Percentiles rank a stretch among this genome's conserved stretches.
phyloP scores from a whole-genome alignment of 2,329 filamentous ascomycete genomes.

The Botrytis fragariae region DNA sequence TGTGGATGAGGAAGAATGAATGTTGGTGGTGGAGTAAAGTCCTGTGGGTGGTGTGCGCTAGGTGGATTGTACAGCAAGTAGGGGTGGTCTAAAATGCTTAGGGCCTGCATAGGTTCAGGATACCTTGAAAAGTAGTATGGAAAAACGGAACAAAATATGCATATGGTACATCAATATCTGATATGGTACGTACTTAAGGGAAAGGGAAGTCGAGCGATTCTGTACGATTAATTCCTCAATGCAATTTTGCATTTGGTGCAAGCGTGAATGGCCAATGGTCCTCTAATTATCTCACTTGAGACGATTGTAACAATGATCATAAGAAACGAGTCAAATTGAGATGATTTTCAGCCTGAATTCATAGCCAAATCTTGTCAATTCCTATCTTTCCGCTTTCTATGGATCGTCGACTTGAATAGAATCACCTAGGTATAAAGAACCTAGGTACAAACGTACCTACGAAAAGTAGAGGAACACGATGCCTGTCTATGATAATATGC shows the following conservation, averaged over 20 bases:
- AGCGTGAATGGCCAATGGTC: neutral
- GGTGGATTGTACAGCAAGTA: slow-evolving; percentile 15
- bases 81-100: slow-evolving; percentile 11
- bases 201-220: neutral
- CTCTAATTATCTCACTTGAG: neutral
- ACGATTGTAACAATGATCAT: neutral
- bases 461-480: slow-evolving; percentile 12
- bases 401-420: slow-evolving; percentile 7
- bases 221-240: neutral
- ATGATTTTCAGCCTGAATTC: neutral
- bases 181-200: neutral
- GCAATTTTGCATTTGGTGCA: neutral
- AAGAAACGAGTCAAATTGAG: neutral
- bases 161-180: slow-evolving; percentile 6
- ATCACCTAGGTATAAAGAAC: slow-evolving; percentile 7
- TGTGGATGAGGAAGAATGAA: slow-evolving; percentile 17
- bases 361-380: neutral
- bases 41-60: neutral
- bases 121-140: slow-evolving; percentile 3
- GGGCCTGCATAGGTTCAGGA: neutral
- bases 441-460: neutral
- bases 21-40: slow-evolving; percentile 2
- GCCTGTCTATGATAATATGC: slow-evolving; percentile 9
- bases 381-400: slow-evolving; percentile 4
- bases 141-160: slow-evolving; percentile 6